phyloP scores from a whole-genome alignment of 257 asterid genomes.

The Jasminum sambac region DNA sequence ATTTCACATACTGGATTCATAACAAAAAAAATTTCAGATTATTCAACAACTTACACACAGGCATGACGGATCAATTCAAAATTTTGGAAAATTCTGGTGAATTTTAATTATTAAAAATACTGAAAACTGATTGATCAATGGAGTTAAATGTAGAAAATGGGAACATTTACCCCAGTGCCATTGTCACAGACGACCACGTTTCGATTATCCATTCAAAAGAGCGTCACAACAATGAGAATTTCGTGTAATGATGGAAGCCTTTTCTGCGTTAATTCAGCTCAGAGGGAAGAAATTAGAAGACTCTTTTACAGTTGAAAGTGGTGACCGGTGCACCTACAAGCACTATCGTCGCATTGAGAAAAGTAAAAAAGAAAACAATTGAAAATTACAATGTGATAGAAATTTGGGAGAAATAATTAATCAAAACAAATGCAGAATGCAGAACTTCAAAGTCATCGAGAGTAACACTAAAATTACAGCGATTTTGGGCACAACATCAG shows the following conservation, averaged over 20 bases:
- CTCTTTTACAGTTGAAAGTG: neutral
- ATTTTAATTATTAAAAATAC: constrained; percentile 17
- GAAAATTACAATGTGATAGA: too few relatives aligned
- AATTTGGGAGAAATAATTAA: too few relatives aligned
- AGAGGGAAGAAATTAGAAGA: neutral
- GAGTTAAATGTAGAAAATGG: constrained; percentile 4
- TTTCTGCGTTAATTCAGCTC: neutral
- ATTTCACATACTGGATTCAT: constrained; percentile 88
- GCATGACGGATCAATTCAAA: neutral
- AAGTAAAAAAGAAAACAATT: too few relatives aligned
- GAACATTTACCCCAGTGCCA: constrained; percentile 79
- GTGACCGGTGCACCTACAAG: neutral
- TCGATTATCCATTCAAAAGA: constrained; percentile 60
- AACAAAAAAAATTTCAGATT: constrained; percentile 3
- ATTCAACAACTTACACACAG: constrained; percentile 1
- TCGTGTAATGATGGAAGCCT: neutral
- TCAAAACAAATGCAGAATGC: too few relatives aligned
- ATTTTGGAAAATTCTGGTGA: neutral
- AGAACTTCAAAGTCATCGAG: too few relatives aligned
- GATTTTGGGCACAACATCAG: too few relatives aligned
- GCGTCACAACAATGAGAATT: constrained; percentile 3
- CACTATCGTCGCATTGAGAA: neutral
- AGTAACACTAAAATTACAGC: too few relatives aligned
- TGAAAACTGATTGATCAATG: constrained; percentile 13
- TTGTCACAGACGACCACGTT: constrained; percentile 93